phyloP scores from a whole-genome alignment of 2,329 filamentous ascomycete genomes.

The Phoma herbarum region DNA sequence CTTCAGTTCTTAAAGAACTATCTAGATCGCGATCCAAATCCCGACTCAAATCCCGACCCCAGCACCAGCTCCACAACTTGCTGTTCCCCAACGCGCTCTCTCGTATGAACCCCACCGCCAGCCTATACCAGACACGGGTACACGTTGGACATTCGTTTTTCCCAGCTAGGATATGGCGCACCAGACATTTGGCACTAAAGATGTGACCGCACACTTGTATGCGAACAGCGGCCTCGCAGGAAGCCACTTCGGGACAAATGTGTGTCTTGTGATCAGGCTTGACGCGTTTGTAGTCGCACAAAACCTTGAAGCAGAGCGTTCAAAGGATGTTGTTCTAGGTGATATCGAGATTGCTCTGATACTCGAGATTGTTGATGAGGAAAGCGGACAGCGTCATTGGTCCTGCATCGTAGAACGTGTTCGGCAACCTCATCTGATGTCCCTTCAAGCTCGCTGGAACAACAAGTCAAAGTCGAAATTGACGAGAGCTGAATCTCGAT shows the following conservation, averaged over 20 bases:
- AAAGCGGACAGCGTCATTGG: neutral
- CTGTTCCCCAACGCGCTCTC: neutral
- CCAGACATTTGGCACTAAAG: neutral
- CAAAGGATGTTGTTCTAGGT: neutral
- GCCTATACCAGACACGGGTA: neutral
- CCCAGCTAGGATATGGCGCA: neutral
- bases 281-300: slow-evolving; percentile 4
- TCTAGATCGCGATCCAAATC: neutral
- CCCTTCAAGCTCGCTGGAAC: neutral
- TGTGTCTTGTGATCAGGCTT: neutral
- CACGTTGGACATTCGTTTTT: neutral
- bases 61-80: neutral
- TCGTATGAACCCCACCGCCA: neutral
- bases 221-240: slow-evolving; percentile 1
- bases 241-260: neutral
- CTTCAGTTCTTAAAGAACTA: neutral
- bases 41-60: neutral
- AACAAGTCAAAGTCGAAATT: neutral
- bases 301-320: neutral
- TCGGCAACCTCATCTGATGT: neutral
- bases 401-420: neutral
- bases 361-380: neutral
- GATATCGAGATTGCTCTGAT: neutral
- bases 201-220: neutral
- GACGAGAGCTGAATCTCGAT: neutral